These are phyloP conservation scores for Aspergillus diversus DNA, from an alignment of 495 filamentous ascomycete genomes.

Conservation along the genomic window DNA sequence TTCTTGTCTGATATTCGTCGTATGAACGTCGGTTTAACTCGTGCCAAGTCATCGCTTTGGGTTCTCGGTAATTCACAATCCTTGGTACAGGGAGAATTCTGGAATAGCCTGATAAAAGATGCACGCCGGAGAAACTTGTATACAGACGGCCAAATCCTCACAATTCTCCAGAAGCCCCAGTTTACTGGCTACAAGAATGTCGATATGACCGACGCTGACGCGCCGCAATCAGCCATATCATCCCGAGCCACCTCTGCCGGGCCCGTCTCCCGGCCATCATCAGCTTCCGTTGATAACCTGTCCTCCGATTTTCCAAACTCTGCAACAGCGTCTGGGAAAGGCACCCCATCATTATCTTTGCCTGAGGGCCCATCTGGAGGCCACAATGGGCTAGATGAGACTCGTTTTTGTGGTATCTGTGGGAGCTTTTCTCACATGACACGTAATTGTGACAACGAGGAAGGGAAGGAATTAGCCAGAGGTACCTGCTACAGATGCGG, in stretches of 20 bases:
- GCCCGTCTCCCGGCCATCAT: constrained; percentile 34
- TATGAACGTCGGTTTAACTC: constrained; percentile 98
- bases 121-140: constrained; percentile 75
- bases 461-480: constrained; percentile 38
- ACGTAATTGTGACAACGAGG: constrained; percentile 50
- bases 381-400: constrained; percentile 46
- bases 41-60: constrained; percentile 94
- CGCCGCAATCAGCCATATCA: constrained; percentile 16
- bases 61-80: constrained; percentile 90
- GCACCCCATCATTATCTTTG: constrained; percentile 29
- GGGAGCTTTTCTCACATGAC: constrained; percentile 54
- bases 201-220: constrained; percentile 50
- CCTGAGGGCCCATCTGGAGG: constrained; percentile 50
- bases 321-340: constrained; percentile 31
- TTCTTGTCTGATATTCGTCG: constrained; percentile 97
- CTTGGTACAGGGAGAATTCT: constrained; percentile 84
- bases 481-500: constrained; percentile 52
- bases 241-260: constrained; percentile 22
- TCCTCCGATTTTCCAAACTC: constrained; percentile 33
- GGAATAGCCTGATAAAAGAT: constrained; percentile 81
- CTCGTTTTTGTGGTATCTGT: constrained; percentile 47
- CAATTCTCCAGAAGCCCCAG: constrained; percentile 54
- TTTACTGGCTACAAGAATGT: constrained; percentile 50
- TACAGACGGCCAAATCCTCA: constrained; percentile 67
- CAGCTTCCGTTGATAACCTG: constrained; percentile 27